These are phyloP conservation scores for Fusarium sp. DNA, from an alignment of 2,329 filamentous ascomycete genomes.

Conservation along the genomic window DNA sequence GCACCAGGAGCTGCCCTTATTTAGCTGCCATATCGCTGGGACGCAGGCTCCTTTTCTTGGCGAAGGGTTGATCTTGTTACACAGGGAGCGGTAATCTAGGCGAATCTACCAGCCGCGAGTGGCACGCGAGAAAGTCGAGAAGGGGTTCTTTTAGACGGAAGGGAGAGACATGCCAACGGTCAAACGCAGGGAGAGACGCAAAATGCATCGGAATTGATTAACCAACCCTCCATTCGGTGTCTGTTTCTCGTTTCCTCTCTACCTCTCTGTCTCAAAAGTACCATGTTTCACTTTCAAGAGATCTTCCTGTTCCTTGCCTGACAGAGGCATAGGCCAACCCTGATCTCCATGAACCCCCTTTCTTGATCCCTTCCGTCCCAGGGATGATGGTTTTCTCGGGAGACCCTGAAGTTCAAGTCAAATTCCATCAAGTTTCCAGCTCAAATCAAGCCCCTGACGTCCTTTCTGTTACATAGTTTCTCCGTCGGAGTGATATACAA, in stretches of 20 bases:
- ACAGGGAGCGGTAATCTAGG: conserved; percentile 37
- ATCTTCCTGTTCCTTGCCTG: conserved; percentile 24
- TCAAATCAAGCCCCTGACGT: conserved; percentile 18
- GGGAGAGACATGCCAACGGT: conserved; percentile 40
- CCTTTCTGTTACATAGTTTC: conserved; percentile 15
- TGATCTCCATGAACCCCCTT: conserved; percentile 27
- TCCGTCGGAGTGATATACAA: conserved; percentile 18
- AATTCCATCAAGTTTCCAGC: conserved; percentile 7
- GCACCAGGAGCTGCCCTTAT: not conserved
- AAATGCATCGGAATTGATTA: not conserved
- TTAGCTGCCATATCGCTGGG: conserved; percentile 20
- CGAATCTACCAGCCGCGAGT: conserved; percentile 28
- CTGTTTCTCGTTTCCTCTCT: conserved; percentile 6
- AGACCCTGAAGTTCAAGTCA: conserved; percentile 18
- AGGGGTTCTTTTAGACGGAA: conserved; percentile 29
- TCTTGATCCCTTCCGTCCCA: conserved; percentile 13
- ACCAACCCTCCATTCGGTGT: conserved; percentile 4
- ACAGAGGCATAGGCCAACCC: conserved; percentile 16
- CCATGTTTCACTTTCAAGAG: conserved; percentile 27
- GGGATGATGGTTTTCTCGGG: conserved; percentile 2
- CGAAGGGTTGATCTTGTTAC: conserved; percentile 22
- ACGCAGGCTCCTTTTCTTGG: conserved; percentile 19
- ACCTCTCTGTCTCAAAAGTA: conserved; percentile 29
- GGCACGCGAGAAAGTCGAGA: conserved; percentile 11
- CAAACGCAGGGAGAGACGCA: conserved; percentile 9